Evolutionary conservation across 1,284 basidiomycete species (phyloP).

Genomic region (Melampsora larici-populina): DNA sequence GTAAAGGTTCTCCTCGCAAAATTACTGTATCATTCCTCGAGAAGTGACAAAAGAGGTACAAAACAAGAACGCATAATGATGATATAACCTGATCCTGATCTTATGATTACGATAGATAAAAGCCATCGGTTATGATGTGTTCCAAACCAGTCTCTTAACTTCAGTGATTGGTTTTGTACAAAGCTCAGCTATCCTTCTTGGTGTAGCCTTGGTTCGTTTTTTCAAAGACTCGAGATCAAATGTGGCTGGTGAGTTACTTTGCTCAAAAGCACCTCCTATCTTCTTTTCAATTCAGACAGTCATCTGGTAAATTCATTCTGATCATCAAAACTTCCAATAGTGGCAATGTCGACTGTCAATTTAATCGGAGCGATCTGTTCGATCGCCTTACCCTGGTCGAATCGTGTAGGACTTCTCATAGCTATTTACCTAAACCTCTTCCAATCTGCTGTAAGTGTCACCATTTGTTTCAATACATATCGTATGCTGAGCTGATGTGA

Average conservation of each 20-base stretch:
- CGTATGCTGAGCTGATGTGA: not conserved
- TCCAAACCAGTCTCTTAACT: not conserved
- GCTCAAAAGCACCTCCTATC: not conserved
- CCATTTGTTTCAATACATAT: not conserved
- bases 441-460: not conserved
- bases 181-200: not conserved
- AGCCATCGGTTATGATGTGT: not conserved
- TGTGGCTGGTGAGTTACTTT: not conserved
- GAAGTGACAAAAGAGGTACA: too few species aligned
- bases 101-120: not conserved
- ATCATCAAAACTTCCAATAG: not conserved
- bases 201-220: not conserved
- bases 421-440: not conserved
- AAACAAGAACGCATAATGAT: not conserved
- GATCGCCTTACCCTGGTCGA: not conserved
- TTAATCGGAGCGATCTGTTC: not conserved
- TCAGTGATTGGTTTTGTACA: not conserved
- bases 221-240: constrained; percentile 1
- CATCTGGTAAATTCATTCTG: too few species aligned
- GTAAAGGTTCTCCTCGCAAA: not conserved
- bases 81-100: not conserved
- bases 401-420: not conserved
- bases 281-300: not conserved
- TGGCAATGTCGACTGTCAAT: not conserved
- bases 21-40: not conserved